phyloP scores from a whole-genome alignment of 2,329 filamentous ascomycete species.

The Pseudopyricularia cyperi region DNA sequence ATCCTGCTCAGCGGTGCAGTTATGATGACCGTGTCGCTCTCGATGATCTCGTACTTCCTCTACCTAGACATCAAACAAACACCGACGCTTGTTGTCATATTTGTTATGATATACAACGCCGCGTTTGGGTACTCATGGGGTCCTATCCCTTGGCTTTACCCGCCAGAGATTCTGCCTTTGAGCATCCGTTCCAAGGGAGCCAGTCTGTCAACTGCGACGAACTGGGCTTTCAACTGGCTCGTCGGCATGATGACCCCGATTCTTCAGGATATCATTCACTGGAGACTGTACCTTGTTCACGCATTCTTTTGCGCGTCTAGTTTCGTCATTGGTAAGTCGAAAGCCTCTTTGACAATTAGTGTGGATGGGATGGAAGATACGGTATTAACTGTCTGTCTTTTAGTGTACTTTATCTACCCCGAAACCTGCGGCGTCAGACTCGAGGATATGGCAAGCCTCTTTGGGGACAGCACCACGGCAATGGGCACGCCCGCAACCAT shows the following conservation, averaged over 20 bases:
- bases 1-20: slow-evolving; percentile 85
- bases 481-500: slow-evolving; percentile 65
- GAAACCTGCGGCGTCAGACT: slow-evolving; percentile 91
- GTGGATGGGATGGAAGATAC: background rate
- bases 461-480: slow-evolving; percentile 81
- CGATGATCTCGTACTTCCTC: slow-evolving; percentile 88
- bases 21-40: slow-evolving; percentile 79
- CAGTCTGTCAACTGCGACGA: slow-evolving; percentile 87
- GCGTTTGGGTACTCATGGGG: slow-evolving; percentile 94
- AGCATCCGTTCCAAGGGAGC: slow-evolving; percentile 96
- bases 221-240: slow-evolving; percentile 98
- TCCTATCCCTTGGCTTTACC: slow-evolving; percentile 95
- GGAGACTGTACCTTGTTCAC: slow-evolving; percentile 88
- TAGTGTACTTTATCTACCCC: slow-evolving; percentile 95
- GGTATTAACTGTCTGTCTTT: background rate
- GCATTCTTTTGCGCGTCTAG: slow-evolving; percentile 93
- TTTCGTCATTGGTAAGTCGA: slow-evolving; percentile 80
- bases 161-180: slow-evolving; percentile 92
- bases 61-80: slow-evolving; percentile 72
- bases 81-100: slow-evolving; percentile 74
- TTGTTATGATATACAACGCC: slow-evolving; percentile 97
- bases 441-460: slow-evolving; percentile 92
- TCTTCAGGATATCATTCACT: slow-evolving; percentile 80
- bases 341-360: too few relatives aligned
- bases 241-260: slow-evolving; percentile 93